Evolutionary conservation across 306 rosid species (phyloP), one percentile per base, ranked within the genome.

Genomic region (Prunus dulcis): DNA sequence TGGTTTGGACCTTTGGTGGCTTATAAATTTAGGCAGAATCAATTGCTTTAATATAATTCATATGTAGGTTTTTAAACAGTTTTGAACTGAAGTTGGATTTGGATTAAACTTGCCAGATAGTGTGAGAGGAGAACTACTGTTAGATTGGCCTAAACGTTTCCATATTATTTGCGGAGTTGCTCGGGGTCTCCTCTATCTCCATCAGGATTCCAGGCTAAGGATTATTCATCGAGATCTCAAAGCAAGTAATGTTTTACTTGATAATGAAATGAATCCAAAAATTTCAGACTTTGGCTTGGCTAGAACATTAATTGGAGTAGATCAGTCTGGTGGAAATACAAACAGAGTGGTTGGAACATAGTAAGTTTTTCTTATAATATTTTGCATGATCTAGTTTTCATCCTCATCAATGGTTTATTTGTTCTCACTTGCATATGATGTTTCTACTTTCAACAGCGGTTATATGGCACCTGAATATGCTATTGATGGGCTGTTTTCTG

Each of bases 221-320:
- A 87, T 89, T 17, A 75, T 89, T 52, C 91, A 89, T 23, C 87
- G 89, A 80, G 89, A 89, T 67, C 81, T 87, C 3, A 89, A 89
- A 81, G 82, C 93, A 19, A 87, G 91, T 75, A 87, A 89, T 46
- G 78, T 89, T 23, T 80, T 87, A 69, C 85, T 87, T 55, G 89
- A 89, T 76, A 57, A 71, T 0, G 82, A 84, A 32, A 78, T 82
- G 71, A 81, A 72, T 23, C 88, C 92, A 0, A 90, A 90, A 79
- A 88, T 90, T 50, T 90, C 90, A 34, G 90, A 90, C 58, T 90
- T 90, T 73, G 95, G 95, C 45, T 56, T 90, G 62, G 92, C 90
- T 11, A 86, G 79, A 83, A 67, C 65, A 14, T 88, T 84, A 13
- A 18, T 9, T 61, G 83, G 84, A 23, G 88, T 88, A 7, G 85